Evolutionary conservation across 371 early-diverging fungal species (phyloP), one percentile per base, ranked within the genome.

Genomic region (Syncephalis plumigaleata): DNA sequence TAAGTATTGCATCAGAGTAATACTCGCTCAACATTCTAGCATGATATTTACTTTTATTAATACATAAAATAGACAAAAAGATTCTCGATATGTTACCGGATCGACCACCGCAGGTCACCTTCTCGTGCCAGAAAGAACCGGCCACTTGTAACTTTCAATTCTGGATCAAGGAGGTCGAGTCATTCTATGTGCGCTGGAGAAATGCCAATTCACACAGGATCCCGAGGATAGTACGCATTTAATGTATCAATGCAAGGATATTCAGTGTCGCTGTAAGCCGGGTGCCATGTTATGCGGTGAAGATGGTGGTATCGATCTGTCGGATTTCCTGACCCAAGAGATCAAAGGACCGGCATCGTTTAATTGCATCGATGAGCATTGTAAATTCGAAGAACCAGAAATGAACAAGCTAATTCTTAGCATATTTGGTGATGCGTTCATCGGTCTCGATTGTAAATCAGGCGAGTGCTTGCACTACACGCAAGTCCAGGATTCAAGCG

Each of bases 381-480:
- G 87, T 53, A 66, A 57, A 8, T 84, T 84, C 45, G 69, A 76
- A 64, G 87, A 87, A 52, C 75, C 79, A 11, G 71, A 68, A 0
- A 75, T 87, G 68, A 77, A 82, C 53, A 75, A 79, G 2, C 55
- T 83, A n/a, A 77, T 87, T 24, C 57, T 65, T 2, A 58, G 64
- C 1, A 65, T 84, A 8, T 80, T 84, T 64, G 87, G 84, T 22
- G 85, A 87, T 46, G 69, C 70, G 15, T 73, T 74, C 3, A 84
- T 87, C 50, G 73, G 70, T 21, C 59, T 87, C 47, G 49, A 54
- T n/a, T 87, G 87, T 54, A 56, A 58, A 17, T 72, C 74, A 16
- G 84, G 85, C 38, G 90, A 91, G 58, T 93, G 91, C 55, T 49
- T 90, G 26, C 88, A 90, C 59, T 82, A 83, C 50, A 78, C 81